Evolutionary conservation across 805 yeast species (phyloP).

Genomic region (Kuraishia hungarica): DNA sequence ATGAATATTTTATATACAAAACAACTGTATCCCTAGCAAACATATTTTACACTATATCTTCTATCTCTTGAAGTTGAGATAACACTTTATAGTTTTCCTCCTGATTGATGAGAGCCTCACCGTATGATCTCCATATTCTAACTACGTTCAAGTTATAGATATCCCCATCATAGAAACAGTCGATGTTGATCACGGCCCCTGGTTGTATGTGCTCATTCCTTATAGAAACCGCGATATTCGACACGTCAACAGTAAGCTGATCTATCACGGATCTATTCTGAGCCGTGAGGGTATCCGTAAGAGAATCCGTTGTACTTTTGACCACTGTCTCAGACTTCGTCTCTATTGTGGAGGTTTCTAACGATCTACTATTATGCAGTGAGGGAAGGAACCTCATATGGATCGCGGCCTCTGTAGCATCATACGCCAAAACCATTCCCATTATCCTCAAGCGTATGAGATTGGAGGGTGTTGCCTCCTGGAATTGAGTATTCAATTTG

Average conservation of each 20-base stretch:
- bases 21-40: too few species aligned
- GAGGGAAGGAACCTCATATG: neutral
- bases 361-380: neutral
- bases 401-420: neutral
- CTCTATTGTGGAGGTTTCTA: neutral
- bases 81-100: neutral
- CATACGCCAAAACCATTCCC: neutral
- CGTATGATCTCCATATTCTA: neutral
- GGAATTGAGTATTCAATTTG: neutral
- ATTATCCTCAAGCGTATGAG: constrained; percentile 1
- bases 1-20: too few species aligned
- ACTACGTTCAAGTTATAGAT: neutral
- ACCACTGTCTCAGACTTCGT: too few species aligned
- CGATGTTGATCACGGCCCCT: constrained; percentile 7
- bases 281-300: neutral
- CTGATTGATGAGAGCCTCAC: neutral
- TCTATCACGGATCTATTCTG: neutral
- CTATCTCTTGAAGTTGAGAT: too few species aligned
- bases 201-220: neutral
- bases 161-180: constrained; percentile 6
- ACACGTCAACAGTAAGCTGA: neutral
- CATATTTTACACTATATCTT: neutral
- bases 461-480: neutral
- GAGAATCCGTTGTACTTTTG: too few species aligned
- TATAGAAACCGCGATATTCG: neutral